Percentiles rank a stretch among this genome's conserved stretches.
phyloP scores from a whole-genome alignment of 768 basidiomycete genomes.

The Mycena filopes region DNA sequence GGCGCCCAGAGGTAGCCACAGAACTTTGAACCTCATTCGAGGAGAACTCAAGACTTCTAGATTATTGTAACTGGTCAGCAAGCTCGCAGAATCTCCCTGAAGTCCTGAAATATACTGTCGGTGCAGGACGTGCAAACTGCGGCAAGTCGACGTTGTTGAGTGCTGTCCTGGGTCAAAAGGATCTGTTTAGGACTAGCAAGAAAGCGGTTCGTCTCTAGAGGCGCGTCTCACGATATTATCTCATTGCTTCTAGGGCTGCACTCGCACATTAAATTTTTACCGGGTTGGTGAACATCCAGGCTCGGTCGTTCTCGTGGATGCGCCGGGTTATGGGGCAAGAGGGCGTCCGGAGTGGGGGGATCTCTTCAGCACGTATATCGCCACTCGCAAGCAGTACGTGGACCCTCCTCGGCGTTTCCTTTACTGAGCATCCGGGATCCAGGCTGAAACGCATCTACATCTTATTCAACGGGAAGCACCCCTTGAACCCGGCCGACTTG shows the following conservation, averaged over 20 bases:
- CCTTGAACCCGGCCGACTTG: constrained; percentile 64
- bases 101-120: not conserved
- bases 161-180: constrained; percentile 67
- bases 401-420: constrained; percentile 2
- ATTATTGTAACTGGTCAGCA: constrained; percentile 57
- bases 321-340: constrained; percentile 82
- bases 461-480: constrained; percentile 75
- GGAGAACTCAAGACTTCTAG: constrained; percentile 36
- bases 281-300: constrained; percentile 69
- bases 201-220: constrained; percentile 64
- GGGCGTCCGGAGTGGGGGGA: constrained; percentile 82
- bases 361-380: constrained; percentile 72
- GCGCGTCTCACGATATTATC: not conserved
- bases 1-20: constrained; percentile 55
- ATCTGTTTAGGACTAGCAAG: constrained; percentile 71
- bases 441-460: constrained; percentile 80
- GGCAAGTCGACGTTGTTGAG: constrained; percentile 84
- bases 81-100: not conserved
- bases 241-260: constrained; percentile 65
- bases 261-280: constrained; percentile 77
- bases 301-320: constrained; percentile 76
- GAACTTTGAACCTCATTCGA: not conserved
- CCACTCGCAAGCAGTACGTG: constrained; percentile 65
- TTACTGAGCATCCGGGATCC: constrained; percentile 16
- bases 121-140: constrained; percentile 77